Percentiles rank a stretch among this genome's conserved stretches.
Evolutionary conservation across 306 rosid species (phyloP).

Genomic region (Urtica urens): DNA sequence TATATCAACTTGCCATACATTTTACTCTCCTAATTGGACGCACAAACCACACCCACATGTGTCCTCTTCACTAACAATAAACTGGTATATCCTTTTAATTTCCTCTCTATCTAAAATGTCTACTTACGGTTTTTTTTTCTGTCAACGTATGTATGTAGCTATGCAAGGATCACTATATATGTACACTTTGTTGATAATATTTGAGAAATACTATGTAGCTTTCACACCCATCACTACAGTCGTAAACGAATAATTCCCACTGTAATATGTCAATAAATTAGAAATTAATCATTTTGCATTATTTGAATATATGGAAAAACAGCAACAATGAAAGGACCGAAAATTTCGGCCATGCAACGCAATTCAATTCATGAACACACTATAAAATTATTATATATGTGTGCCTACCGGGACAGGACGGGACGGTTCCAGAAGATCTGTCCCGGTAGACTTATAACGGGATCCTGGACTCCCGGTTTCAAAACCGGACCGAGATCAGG

Average conservation of each 20-base stretch:
- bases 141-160: background rate
- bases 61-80: too few relatives aligned
- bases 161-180: background rate
- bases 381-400: too few relatives aligned
- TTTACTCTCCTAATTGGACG: background rate
- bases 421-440: too few relatives aligned
- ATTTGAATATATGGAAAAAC: background rate
- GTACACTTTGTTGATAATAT: background rate
- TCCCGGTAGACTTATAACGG: too few relatives aligned
- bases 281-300: background rate
- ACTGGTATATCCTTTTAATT: slow-evolving; percentile 1
- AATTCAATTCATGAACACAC: too few relatives aligned
- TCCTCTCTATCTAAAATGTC: slow-evolving; percentile 2
- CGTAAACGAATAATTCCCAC: background rate
- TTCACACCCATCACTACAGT: background rate
- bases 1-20: background rate
- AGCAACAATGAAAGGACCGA: background rate
- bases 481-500: too few relatives aligned
- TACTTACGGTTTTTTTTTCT: background rate
- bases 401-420: too few relatives aligned
- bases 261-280: background rate
- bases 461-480: too few relatives aligned
- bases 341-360: too few relatives aligned
- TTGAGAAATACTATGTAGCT: slow-evolving; percentile 4
- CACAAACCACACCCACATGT: slow-evolving; percentile 8